Conservation (phyloP, 257 asterid genomes). For the Anisodus tanguticus region DNA sequence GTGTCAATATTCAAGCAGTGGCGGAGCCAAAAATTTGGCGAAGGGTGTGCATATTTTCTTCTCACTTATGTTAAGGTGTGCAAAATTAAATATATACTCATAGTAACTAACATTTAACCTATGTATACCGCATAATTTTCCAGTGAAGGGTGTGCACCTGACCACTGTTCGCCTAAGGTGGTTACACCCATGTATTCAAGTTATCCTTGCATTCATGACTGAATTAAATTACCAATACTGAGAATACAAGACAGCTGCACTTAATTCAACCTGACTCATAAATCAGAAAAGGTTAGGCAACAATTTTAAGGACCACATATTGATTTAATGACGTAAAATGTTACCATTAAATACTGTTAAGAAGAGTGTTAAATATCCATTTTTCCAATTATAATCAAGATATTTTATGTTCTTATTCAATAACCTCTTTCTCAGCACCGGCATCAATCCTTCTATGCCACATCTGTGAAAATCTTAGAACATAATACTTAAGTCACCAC, state of each 20-base stretch:
- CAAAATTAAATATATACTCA: no score
- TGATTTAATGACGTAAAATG: constrained; percentile 8
- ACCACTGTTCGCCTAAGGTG: no score
- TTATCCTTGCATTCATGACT: background rate
- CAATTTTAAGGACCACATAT: background rate
- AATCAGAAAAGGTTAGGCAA: background rate
- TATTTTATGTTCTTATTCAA: background rate
- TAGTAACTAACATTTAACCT: no score
- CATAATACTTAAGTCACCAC: background rate
- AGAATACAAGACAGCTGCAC: background rate
- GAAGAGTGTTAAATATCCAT: background rate
- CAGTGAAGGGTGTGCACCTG: no score
- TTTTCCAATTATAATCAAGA: background rate
- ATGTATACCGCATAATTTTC: no score
- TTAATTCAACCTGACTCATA: background rate
- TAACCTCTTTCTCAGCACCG: background rate
- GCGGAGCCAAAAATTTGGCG: no score
- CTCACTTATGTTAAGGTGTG: no score
- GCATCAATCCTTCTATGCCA: constrained; percentile 7
- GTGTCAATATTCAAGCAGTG: no score
- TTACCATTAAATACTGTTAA: background rate
- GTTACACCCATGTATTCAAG: no score
- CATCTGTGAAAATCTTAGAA: background rate
- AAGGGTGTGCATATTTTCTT: no score
- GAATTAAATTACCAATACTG: background rate